Base-by-base conservation (phyloP, 345 rosid genomes). In the Euclidium syriacum region DNA sequence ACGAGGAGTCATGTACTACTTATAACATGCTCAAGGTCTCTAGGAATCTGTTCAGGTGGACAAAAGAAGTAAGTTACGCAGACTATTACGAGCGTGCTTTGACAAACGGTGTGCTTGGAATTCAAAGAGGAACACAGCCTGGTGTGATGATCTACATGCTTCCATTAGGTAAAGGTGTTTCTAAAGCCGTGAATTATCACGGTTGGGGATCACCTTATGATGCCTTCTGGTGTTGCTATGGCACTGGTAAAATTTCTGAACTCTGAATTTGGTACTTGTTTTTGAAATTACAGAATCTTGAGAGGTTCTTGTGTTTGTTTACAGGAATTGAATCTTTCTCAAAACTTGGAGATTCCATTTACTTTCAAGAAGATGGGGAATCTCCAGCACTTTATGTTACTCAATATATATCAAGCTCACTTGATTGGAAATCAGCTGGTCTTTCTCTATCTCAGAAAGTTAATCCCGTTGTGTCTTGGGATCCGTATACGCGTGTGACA, bases 151-250 rank as follows among this genome's bases (percentile, higher is more conserved):
- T 89, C 66, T 94, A 90, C 86, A 85, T 92, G 96, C 98, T 92
- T 48, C 98, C 98, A 57, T 75, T 75, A 36, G 77, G 78, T 22
- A 83, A 56, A 16, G 96, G 98, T 43, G 79, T 75, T 61, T 94
- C 99, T 49, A 90, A 87, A 70, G 95, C 90, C 2, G 69, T 44
- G 53, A 83, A 85, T 78, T 65, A 67, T 66, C 99, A 89, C 51
- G 79, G 87, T 51, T 94, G 99, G 99, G 99, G 96, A 75, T 81
- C 87, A 58, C 77, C 72, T 18, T 75, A 73, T 40, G 42, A 71
- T 41, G 48, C 91, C n/a, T 94, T 94, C 67, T 94, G 99, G 99
- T 94, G 99, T 80, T 94, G 97, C 71, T 94, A 94, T 77, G 97
- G 96, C 60, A 90, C 97, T 76, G 98, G 98, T 88, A 26, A n/a